These are phyloP conservation scores for Colletotrichum cuscutae DNA, from an alignment of 2,329 filamentous ascomycete species.

Conservation along the genomic window DNA sequence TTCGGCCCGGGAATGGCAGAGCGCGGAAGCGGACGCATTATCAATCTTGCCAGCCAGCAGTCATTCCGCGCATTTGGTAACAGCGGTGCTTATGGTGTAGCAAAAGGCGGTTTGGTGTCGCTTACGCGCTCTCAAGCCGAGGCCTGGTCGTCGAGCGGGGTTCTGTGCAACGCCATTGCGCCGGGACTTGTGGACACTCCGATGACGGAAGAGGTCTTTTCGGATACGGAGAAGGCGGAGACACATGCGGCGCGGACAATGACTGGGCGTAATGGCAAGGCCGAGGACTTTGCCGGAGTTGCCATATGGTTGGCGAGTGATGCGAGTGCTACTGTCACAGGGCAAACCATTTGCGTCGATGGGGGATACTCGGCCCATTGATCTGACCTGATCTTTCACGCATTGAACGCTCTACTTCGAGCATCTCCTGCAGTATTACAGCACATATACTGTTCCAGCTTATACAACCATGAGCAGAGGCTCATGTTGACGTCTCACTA, in stretches of 20 bases:
- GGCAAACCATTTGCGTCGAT: slow-evolving; percentile 47
- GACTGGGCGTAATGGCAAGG: slow-evolving; percentile 44
- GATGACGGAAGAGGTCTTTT: slow-evolving; percentile 38
- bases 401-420: background rate
- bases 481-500: background rate
- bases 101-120: slow-evolving; percentile 44
- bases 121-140: slow-evolving; percentile 47
- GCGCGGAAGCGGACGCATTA: slow-evolving; percentile 44
- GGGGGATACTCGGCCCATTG: slow-evolving; percentile 45
- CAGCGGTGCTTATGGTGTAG: slow-evolving; percentile 46
- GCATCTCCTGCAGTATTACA: background rate
- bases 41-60: slow-evolving; percentile 47
- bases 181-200: slow-evolving; percentile 45
- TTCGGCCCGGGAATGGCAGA: slow-evolving; percentile 46
- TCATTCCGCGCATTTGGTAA: slow-evolving; percentile 45
- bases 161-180: slow-evolving; percentile 47
- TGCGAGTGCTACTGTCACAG: slow-evolving; percentile 45
- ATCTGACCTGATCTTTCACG: background rate
- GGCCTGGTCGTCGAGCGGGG: slow-evolving; percentile 46
- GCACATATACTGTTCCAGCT: background rate
- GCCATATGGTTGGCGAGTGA: slow-evolving; percentile 44
- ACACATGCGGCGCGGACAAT: slow-evolving; percentile 43
- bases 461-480: background rate
- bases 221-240: slow-evolving; percentile 36
- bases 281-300: slow-evolving; percentile 44